These are phyloP conservation scores for Aspergillus sp. DNA, from an alignment of 2,329 filamentous ascomycete genomes.

Conservation along the genomic window DNA sequence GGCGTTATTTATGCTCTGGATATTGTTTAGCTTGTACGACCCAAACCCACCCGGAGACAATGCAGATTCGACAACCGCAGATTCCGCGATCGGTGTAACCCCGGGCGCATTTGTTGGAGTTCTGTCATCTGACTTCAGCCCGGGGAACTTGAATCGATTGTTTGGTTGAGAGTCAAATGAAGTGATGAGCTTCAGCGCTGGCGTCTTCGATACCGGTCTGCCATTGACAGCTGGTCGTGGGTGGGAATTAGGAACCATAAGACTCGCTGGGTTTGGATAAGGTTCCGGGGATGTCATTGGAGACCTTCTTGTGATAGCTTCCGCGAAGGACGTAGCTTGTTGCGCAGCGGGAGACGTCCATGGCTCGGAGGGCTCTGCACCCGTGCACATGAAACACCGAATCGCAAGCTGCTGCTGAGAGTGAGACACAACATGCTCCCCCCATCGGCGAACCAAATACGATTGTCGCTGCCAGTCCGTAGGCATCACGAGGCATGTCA, in stretches of 20 bases:
- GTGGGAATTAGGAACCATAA: constrained; percentile 27
- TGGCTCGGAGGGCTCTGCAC: constrained; percentile 77
- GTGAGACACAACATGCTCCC: constrained; percentile 83
- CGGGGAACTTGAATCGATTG: constrained; percentile 64
- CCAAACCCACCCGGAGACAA: constrained; percentile 69
- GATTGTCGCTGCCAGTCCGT: constrained; percentile 88
- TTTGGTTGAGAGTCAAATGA: constrained; percentile 64
- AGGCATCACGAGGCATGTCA: constrained; percentile 81
- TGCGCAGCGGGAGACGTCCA: constrained; percentile 85
- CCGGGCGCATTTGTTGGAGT: constrained; percentile 76
- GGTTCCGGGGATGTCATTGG: constrained; percentile 58
- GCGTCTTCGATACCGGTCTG: constrained; percentile 70
- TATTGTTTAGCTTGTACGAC: constrained; percentile 57
- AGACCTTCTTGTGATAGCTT: constrained; percentile 28
- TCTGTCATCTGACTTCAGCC: constrained; percentile 54
- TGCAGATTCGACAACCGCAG: constrained; percentile 62
- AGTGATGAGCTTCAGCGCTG: constrained; percentile 87
- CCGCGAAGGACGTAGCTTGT: constrained; percentile 52
- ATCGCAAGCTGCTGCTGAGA: constrained; percentile 89
- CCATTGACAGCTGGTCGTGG: constrained; percentile 54
- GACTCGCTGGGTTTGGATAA: constrained; percentile 34
- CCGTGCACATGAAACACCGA: constrained; percentile 88
- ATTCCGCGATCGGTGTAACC: constrained; percentile 85
- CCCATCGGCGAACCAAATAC: constrained; percentile 89
- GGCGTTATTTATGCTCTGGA: constrained; percentile 69